These are phyloP conservation scores for Solanum pennellii DNA, from an alignment of 257 asterid genomes.

Conservation along the genomic window DNA sequence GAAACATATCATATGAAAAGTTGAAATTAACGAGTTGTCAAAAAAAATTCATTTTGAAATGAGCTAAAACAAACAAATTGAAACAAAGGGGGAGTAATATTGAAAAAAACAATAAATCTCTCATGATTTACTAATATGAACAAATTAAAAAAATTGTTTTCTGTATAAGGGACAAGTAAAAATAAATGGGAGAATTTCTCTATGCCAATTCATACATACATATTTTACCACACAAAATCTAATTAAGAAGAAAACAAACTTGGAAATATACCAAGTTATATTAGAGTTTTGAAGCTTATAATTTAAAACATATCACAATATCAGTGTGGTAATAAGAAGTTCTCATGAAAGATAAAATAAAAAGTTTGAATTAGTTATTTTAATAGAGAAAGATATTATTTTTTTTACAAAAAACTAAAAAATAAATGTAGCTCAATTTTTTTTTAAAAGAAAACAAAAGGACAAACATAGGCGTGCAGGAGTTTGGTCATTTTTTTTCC, in stretches of 20 bases:
- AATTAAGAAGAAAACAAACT: neutral
- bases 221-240: neutral
- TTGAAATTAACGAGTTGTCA: too few relatives aligned
- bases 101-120: neutral
- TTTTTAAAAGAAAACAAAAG: neutral
- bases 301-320: neutral
- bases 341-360: neutral
- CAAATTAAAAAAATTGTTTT: neutral
- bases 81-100: neutral
- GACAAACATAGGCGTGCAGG: conserved; percentile 35
- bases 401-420: too few relatives aligned
- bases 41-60: neutral
- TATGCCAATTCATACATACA: neutral
- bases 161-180: neutral
- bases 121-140: neutral
- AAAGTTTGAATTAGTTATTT: neutral
- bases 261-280: neutral
- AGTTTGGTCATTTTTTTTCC: conserved; percentile 3
- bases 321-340: neutral
- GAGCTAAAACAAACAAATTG: neutral
- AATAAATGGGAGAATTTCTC: neutral
- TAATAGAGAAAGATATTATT: neutral
- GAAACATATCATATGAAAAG: too few relatives aligned
- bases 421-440: neutral
- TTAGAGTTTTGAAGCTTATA: neutral